phyloP scores from a whole-genome alignment of 2,329 filamentous ascomycete genomes.

The Emergomyces africanus region DNA sequence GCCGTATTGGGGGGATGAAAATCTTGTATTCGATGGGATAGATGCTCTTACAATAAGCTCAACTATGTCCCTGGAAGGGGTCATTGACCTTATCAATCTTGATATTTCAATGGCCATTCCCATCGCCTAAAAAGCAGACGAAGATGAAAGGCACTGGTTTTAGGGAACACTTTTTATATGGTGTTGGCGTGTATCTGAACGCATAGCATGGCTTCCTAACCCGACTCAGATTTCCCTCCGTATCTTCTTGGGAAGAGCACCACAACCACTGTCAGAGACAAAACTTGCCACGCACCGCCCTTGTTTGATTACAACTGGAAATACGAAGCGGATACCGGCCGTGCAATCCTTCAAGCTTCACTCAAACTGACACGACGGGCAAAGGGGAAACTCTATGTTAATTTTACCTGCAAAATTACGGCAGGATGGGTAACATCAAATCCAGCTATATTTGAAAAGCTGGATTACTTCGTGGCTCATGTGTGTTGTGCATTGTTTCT shows the following conservation, averaged over 20 bases:
- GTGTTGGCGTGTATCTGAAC: background rate
- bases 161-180: no score
- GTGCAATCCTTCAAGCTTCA: background rate
- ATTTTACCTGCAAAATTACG: background rate
- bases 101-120: no score
- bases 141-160: background rate
- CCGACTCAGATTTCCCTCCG: background rate
- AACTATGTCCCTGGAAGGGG: background rate
- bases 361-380: background rate
- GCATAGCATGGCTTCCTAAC: background rate
- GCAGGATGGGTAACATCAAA: background rate
- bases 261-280: background rate
- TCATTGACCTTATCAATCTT: background rate
- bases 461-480: background rate
- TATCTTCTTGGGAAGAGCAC: background rate
- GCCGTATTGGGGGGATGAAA: background rate
- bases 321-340: background rate
- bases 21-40: background rate
- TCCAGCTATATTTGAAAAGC: background rate
- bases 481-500: background rate
- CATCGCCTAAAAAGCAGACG: background rate
- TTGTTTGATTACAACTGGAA: background rate
- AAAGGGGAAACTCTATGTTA: background rate
- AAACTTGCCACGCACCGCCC: background rate
- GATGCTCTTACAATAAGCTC: background rate